Percentiles rank a stretch among this genome's conserved stretches.
Evolutionary conservation across 495 filamentous ascomycete species (phyloP).

Genomic region (Neohortaea acidophila): DNA sequence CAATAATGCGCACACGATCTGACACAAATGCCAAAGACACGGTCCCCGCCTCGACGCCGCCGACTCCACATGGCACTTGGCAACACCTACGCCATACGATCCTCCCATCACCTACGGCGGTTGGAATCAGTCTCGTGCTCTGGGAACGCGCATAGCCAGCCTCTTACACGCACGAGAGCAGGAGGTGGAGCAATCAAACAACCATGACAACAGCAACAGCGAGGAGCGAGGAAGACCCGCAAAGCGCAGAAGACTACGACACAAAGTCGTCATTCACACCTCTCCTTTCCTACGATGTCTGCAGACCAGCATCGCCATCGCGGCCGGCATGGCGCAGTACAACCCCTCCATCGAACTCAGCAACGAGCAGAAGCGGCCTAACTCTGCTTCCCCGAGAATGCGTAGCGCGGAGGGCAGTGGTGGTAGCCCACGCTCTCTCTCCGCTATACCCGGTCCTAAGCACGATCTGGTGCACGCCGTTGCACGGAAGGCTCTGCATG

Average conservation of each 20-base stretch:
- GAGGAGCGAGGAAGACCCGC: constrained; percentile 2
- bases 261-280: constrained; percentile 73
- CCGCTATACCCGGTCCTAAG: background rate
- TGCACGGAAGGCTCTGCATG: constrained; percentile 6
- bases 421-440: background rate
- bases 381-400: too few relatives aligned
- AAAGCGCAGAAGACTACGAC: constrained; percentile 38
- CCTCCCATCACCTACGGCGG: constrained; percentile 89
- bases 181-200: background rate
- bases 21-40: constrained; percentile 45
- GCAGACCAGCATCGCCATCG: constrained; percentile 81
- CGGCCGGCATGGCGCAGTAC: constrained; percentile 68
- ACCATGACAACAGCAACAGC: constrained; percentile 1
- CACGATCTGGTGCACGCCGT: constrained; percentile 11
- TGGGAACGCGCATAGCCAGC: constrained; percentile 64
- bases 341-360: constrained; percentile 21
- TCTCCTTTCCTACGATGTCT: constrained; percentile 88
- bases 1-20: background rate
- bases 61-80: constrained; percentile 86
- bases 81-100: constrained; percentile 90
- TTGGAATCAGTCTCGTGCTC: constrained; percentile 67
- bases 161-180: constrained; percentile 43
- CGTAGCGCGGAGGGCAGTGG: background rate
- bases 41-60: constrained; percentile 84
- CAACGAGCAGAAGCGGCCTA: background rate